Evolutionary conservation across 352 stramenopile genomes (phyloP), one percentile per base, ranked within the genome.

Genomic region (Globisporangium takayamanum): DNA sequence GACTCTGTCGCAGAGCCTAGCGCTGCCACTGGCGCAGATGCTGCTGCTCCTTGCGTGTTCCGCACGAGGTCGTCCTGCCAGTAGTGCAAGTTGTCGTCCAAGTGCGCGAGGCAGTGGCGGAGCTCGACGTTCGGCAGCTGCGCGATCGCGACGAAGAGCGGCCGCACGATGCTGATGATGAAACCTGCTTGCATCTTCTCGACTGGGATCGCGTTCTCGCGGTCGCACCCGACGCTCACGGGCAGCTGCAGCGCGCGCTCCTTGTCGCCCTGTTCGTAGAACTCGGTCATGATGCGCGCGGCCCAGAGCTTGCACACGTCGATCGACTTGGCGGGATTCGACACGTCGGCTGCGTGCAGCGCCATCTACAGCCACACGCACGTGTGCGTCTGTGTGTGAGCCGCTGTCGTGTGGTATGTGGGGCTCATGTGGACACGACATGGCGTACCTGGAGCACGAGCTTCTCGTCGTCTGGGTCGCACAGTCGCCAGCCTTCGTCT

Each of bases 201-300:
- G 16, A 95, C 63, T 14, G 80, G 79, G 39, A 95, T 95, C 20
- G 87, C 82, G 52, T 89, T 87, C 26, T 95, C 67, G 15, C 90
- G 82, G 64, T 98, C 89, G 66, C 88, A 96, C 37, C 96, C 89
- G 25, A 96, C 88, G 64, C 78, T 97, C 36, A 97, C 71, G 3
- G 84, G 74, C 16, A 98, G 59, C 28, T 86, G 68, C 2, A 97
- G 57, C 60, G 88, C 72, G 48, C 89, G 89, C 64, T 98, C 96
- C 60, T 93, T 91, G 68, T 99, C 95, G 28, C 96, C 96, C 74
- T 98, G 94, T 41, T 86, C 66, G 61, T 97, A 98, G 62, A 98
- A 98, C 70, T 99, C 96, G 51, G 89, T 63, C 56, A 90, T 81
- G 56, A 98, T 95, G 39, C 88, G 81, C 57, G 95, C 83, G 1